These are phyloP conservation scores for Penicillium flavigenum DNA, from an alignment of 495 filamentous ascomycete species.

Conservation along the genomic window DNA sequence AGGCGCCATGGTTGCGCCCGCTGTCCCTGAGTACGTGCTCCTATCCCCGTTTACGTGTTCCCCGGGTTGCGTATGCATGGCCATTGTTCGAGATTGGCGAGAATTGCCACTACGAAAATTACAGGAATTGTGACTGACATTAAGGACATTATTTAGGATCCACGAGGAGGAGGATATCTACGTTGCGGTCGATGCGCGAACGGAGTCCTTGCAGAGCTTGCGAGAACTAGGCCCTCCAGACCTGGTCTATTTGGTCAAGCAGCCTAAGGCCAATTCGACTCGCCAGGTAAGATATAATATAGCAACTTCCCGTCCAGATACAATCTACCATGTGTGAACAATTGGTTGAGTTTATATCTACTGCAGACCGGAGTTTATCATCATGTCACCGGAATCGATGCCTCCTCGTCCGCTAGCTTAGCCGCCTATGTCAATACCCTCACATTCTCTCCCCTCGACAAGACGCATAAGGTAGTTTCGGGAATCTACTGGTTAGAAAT, in stretches of 20 bases:
- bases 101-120: constrained; percentile 12
- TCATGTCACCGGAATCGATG: constrained; percentile 96
- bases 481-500: constrained; percentile 81
- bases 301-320: neutral
- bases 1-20: constrained; percentile 78
- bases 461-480: constrained; percentile 85
- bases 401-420: constrained; percentile 93
- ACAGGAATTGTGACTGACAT: constrained; percentile 22
- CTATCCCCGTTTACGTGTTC: constrained; percentile 38
- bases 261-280: constrained; percentile 58
- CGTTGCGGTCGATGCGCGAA: constrained; percentile 84
- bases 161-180: constrained; percentile 83
- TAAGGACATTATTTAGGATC: constrained; percentile 56
- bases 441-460: constrained; percentile 82
- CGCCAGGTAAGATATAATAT: constrained; percentile 44
- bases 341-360: constrained; percentile 9
- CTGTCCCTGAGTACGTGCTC: constrained; percentile 78
- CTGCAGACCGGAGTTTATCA: constrained; percentile 86
- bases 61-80: constrained; percentile 30
- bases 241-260: constrained; percentile 91
- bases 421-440: constrained; percentile 98
- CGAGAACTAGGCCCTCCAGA: constrained; percentile 95
- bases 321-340: neutral
- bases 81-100: constrained; percentile 19
- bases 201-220: constrained; percentile 77